Conservation (phyloP, 2,329 filamentous ascomycete genomes). For the Penicillium paneum region DNA sequence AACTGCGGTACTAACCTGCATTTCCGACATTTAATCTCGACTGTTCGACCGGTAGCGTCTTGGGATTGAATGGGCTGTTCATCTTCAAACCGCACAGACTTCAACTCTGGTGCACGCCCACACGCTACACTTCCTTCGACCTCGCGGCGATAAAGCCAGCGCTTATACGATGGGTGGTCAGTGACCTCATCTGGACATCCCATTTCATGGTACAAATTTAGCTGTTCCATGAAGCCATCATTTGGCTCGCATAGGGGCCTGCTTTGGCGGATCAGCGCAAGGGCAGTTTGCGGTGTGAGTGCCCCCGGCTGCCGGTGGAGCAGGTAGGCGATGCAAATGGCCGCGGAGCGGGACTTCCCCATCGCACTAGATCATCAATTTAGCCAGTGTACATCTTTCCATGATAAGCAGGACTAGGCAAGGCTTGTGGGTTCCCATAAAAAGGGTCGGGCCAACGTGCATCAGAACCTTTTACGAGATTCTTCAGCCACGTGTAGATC, state of each 20-base stretch:
- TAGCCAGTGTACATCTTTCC: constrained; percentile 5
- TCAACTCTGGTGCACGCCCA: constrained; percentile 72
- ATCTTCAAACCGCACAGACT: constrained; percentile 70
- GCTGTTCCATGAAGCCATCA: constrained; percentile 82
- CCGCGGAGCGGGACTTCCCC: constrained; percentile 90
- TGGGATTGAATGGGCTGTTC: constrained; percentile 41
- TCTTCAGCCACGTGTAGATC: constrained; percentile 15
- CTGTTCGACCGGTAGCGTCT: constrained; percentile 22
- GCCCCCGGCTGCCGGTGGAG: constrained; percentile 61
- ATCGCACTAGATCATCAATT: constrained; percentile 67
- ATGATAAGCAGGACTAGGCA: neutral
- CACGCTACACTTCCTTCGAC: constrained; percentile 66
- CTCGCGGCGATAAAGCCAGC: constrained; percentile 67
- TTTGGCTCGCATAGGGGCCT: constrained; percentile 85
- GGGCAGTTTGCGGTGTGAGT: constrained; percentile 59
- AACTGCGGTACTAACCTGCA: constrained; percentile 61
- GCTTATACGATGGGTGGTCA: constrained; percentile 72
- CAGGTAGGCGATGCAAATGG: constrained; percentile 78
- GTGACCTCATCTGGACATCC: constrained; percentile 69
- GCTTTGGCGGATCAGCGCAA: constrained; percentile 65
- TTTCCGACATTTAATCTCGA: constrained; percentile 83
- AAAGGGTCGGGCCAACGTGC: constrained; percentile 3
- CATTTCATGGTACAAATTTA: constrained; percentile 85
- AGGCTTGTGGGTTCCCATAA: neutral
- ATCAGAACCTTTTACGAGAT: constrained; percentile 1